These are phyloP conservation scores for Yueomyces sp. DNA, from an alignment of 1,139 yeast species.

Conservation along the genomic window DNA sequence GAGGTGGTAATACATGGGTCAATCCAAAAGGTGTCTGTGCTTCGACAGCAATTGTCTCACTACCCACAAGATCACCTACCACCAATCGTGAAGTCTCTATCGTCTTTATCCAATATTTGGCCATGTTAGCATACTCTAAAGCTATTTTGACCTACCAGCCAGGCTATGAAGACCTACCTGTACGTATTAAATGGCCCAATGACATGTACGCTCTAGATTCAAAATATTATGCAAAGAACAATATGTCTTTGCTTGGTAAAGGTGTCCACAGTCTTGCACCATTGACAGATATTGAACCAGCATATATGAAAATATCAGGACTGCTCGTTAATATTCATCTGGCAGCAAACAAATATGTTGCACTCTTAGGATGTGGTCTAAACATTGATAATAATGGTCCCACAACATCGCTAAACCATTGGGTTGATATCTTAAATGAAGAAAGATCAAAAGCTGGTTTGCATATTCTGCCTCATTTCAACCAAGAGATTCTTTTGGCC, in stretches of 20 bases:
- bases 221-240: slow-evolving; percentile 28
- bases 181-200: slow-evolving; percentile 92
- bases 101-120: slow-evolving; percentile 77
- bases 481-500: slow-evolving; percentile 59
- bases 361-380: slow-evolving; percentile 77
- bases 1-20: slow-evolving; percentile 93
- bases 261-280: slow-evolving; percentile 13
- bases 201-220: slow-evolving; percentile 74
- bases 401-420: slow-evolving; percentile 71
- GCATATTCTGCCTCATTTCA: slow-evolving; percentile 35
- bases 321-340: slow-evolving; percentile 71
- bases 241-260: slow-evolving; percentile 17
- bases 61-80: slow-evolving; percentile 32
- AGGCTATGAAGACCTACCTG: slow-evolving; percentile 65
- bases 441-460: slow-evolving; percentile 33
- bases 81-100: slow-evolving; percentile 33
- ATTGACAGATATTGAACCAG: slow-evolving; percentile 29
- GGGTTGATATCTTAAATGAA: slow-evolving; percentile 47
- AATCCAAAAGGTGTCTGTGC: slow-evolving; percentile 91
- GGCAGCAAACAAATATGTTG: slow-evolving; percentile 42
- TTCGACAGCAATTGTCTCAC: slow-evolving; percentile 53
- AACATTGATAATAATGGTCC: slow-evolving; percentile 84
- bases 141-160: slow-evolving; percentile 55
- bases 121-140: slow-evolving; percentile 73
- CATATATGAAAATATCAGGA: slow-evolving; percentile 73